Evolutionary conservation across 2,329 filamentous ascomycete species (phyloP).

Genomic region (Akanthomyces muscarius): DNA sequence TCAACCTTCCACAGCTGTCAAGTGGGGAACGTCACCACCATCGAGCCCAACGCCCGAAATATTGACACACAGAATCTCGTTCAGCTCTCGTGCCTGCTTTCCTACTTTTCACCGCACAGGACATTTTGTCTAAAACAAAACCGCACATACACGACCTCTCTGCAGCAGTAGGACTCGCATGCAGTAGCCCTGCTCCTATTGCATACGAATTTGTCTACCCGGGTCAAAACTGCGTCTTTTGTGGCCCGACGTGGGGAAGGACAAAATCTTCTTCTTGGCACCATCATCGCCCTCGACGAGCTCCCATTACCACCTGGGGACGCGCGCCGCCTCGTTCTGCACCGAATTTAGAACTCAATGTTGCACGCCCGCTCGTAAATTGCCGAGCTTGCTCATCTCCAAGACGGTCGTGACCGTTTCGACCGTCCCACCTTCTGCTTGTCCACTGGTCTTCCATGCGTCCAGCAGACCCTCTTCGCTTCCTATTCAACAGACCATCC

Average conservation of each 20-base stretch:
- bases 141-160: not conserved
- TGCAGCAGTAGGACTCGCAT: not conserved
- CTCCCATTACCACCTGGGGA: not conserved
- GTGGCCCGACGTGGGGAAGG: not conserved
- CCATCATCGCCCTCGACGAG: not conserved
- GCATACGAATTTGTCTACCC: not conserved
- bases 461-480: slow-evolving; percentile 84
- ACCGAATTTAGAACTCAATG: not conserved
- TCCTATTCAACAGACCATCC: slow-evolving; percentile 82
- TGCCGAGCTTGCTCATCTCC: slow-evolving; percentile 21
- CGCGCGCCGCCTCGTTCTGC: not conserved
- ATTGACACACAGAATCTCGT: not conserved
- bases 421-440: slow-evolving; percentile 16
- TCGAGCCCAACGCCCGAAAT: not conserved
- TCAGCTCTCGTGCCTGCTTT: slow-evolving; percentile 6
- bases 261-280: slow-evolving; percentile 2
- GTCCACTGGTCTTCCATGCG: slow-evolving; percentile 67
- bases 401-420: slow-evolving; percentile 25
- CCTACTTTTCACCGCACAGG: not conserved
- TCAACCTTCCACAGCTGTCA: not conserved
- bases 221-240: slow-evolving; percentile 6
- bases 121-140: not conserved
- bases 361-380: not conserved
- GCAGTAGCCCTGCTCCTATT: not conserved
- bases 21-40: slow-evolving; percentile 3